These are phyloP conservation scores for Inonotus obliquus DNA, from an alignment of 1,284 basidiomycete species.

Conservation along the genomic window DNA sequence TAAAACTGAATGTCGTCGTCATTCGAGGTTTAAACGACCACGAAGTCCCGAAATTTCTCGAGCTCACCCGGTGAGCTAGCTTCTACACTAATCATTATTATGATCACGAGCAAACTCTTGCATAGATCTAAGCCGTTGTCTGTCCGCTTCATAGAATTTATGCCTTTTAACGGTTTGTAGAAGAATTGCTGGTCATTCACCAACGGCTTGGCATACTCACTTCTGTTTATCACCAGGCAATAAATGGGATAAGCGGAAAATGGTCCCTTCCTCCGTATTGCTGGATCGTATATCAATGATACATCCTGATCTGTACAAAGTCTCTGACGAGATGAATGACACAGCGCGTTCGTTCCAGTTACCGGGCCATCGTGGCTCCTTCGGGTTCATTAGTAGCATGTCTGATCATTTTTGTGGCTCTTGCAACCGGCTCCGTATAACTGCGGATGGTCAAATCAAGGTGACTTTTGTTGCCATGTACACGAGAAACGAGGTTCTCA, in stretches of 20 bases:
- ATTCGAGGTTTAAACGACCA: constrained; percentile 76
- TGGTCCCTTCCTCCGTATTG: constrained; percentile 69
- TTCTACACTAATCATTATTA: neutral
- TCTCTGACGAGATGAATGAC: constrained; percentile 68
- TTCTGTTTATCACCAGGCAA: constrained; percentile 50
- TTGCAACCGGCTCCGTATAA: constrained; percentile 81
- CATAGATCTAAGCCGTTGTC: constrained; percentile 48
- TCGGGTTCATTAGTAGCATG: constrained; percentile 91
- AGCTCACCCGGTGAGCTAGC: constrained; percentile 51
- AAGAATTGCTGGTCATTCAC: neutral
- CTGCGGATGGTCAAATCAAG: constrained; percentile 88
- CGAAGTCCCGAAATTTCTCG: constrained; percentile 76
- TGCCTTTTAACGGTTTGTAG: constrained; percentile 80
- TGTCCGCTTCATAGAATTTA: constrained; percentile 88
- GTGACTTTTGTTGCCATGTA: constrained; percentile 33
- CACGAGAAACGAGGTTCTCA: neutral
- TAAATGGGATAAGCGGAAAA: constrained; percentile 79
- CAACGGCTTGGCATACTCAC: neutral
- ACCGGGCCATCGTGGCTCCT: constrained; percentile 65
- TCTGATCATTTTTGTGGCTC: constrained; percentile 88
- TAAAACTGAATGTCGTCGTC: constrained; percentile 84
- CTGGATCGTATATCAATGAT: constrained; percentile 43
- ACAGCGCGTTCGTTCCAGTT: constrained; percentile 79
- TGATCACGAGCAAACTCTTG: neutral
- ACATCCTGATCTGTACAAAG: constrained; percentile 48